These are phyloP conservation scores for Ascochyta fabae DNA, from an alignment of 2,329 filamentous ascomycete genomes.

Conservation along the genomic window DNA sequence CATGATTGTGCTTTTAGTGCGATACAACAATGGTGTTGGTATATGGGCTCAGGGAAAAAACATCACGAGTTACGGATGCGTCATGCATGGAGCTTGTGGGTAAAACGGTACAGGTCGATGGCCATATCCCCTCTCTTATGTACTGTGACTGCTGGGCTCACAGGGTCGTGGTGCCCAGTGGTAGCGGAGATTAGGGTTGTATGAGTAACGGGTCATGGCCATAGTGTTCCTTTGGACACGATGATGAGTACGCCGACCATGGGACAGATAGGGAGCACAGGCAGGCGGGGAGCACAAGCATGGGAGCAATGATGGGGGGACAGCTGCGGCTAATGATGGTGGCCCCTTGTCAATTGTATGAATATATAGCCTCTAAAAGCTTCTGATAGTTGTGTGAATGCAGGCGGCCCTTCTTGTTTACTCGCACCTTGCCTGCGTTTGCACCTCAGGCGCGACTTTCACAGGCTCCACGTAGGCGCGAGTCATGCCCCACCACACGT, in stretches of 20 bases:
- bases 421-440: neutral
- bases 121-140: constrained; percentile 37
- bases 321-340: constrained; percentile 34
- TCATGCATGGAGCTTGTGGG: constrained; percentile 43
- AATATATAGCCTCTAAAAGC: constrained; percentile 45
- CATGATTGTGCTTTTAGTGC: constrained; percentile 11
- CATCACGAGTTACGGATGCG: constrained; percentile 22
- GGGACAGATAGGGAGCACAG: constrained; percentile 11
- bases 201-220: constrained; percentile 39
- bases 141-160: constrained; percentile 23
- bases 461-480: neutral
- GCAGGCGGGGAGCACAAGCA: constrained; percentile 14
- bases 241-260: constrained; percentile 4
- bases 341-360: constrained; percentile 46
- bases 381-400: constrained; percentile 34
- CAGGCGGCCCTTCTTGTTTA: constrained; percentile 29
- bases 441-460: constrained; percentile 1
- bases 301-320: constrained; percentile 10
- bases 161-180: neutral
- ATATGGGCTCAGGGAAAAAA: constrained; percentile 15
- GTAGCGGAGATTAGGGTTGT: constrained; percentile 28
- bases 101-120: constrained; percentile 22
- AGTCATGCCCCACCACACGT: constrained; percentile 15
- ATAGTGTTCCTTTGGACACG: constrained; percentile 19
- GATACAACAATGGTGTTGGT: constrained; percentile 33